Base-by-base conservation (phyloP, 495 filamentous ascomycete genomes). In the Penicillium diatomitis region DNA sequence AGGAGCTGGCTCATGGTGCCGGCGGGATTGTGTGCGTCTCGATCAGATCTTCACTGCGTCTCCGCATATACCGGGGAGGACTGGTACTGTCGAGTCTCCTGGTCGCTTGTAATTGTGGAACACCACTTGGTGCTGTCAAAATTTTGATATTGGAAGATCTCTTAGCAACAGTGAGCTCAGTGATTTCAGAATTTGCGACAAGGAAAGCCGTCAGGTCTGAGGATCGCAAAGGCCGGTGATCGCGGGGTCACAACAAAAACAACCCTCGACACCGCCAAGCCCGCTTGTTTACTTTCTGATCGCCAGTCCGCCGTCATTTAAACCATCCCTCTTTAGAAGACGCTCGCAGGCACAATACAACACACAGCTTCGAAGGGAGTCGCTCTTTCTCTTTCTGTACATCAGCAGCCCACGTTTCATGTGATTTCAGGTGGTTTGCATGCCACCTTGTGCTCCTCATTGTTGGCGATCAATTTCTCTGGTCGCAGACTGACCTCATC, bases 1-100 rank as follows among this genome's bases (percentile, higher is more conserved):
- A 92, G 74, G 67, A 90, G 72, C 58, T 84, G 79, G 71, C 79
- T 81, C 87, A 90, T 91, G 50, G 41, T 62, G 50, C 52, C 54
- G 53, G 53, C 50, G 50, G 49, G 38, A 55, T 47, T 60, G 49
- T 64, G 55, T 56, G 47, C 55, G 34, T 52, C 47, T 39, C 49
- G 44, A 35, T 37, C 57, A 54, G 49, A 44, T 45, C 41, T 50
- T 44, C 46, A 35, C 41, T 46, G 44, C 48, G 49, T 52, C 54
- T 50, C 57, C 62, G 60, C 59, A 57, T 56, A 32, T 47, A 54
- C 45, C 47, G 49, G 40, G 48, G 49, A 20, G 20, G 20, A 20
- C 20, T 20, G 20, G 20, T 20, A 20, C 20, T 20, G 20, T 20
- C 20, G 20, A 20, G 20, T 20, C 20, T 20, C 20, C 20, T 20